A percentile compares a stretch with the other conserved stretches of the same genome.
Evolutionary conservation across 2,329 filamentous ascomycete genomes (phyloP).

Genomic region (Ophiostoma montium): DNA sequence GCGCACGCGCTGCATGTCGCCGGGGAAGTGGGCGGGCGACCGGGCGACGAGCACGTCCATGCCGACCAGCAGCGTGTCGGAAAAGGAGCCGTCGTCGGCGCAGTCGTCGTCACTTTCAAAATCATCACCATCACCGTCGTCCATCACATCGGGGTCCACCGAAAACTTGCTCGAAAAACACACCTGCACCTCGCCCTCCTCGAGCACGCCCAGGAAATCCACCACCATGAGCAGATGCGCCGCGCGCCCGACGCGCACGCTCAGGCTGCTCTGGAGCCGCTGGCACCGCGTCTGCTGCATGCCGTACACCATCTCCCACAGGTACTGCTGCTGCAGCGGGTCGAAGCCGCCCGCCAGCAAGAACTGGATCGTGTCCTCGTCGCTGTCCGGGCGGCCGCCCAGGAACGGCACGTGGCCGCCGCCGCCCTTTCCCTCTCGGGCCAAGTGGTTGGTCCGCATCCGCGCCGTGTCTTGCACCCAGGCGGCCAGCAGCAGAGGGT

Average conservation of each 20-base stretch:
- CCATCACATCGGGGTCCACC: slow-evolving; percentile 33
- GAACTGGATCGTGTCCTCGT: slow-evolving; percentile 37
- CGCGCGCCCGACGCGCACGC: slow-evolving; percentile 46
- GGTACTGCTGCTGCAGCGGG: slow-evolving; percentile 29
- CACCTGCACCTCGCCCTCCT: slow-evolving; percentile 53
- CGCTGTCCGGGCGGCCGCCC: slow-evolving; percentile 34
- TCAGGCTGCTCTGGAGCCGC: slow-evolving; percentile 38
- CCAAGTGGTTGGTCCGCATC: slow-evolving; percentile 23
- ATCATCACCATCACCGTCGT: slow-evolving; percentile 25
- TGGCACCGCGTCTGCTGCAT: slow-evolving; percentile 40
- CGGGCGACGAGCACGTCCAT: slow-evolving; percentile 53
- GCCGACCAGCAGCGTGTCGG: slow-evolving; percentile 38
- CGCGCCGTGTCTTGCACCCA: slow-evolving; percentile 35
- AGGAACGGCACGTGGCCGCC: slow-evolving; percentile 27
- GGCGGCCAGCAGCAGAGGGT: slow-evolving; percentile 34
- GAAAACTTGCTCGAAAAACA: slow-evolving; percentile 54
- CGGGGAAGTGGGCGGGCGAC: slow-evolving; percentile 53
- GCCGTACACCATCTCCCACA: slow-evolving; percentile 32
- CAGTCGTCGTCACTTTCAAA: slow-evolving; percentile 7
- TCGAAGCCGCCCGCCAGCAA: slow-evolving; percentile 49
- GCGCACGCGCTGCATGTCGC: slow-evolving; percentile 57
- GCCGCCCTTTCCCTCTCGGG: not conserved
- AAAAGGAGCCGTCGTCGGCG: slow-evolving; percentile 30
- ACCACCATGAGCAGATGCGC: slow-evolving; percentile 52
- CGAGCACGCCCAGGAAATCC: slow-evolving; percentile 47